Conservation (phyloP, 169 alveolate genomes). For the Miamiensis avidus region DNA sequence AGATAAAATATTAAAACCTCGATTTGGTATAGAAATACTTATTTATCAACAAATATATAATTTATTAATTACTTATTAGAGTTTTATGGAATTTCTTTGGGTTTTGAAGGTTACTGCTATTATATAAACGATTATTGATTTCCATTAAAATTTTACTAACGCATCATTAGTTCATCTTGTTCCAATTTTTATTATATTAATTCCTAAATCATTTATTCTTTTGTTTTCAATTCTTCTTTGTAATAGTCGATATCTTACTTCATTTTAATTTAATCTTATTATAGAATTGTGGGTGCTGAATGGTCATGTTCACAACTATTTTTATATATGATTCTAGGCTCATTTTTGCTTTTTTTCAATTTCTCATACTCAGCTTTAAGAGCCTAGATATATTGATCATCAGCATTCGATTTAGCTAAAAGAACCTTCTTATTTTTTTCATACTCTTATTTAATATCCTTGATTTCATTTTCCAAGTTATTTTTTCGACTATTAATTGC, state of each 20-base stretch:
- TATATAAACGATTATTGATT: not conserved
- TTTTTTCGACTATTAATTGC: constrained; percentile 27
- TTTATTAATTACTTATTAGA: too few species aligned
- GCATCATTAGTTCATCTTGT: constrained; percentile 5
- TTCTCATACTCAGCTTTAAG: constrained; percentile 25
- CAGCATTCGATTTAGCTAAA: constrained; percentile 20
- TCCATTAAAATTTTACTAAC: not conserved
- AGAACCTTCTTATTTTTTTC: constrained; percentile 34
- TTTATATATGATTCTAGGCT: constrained; percentile 26
- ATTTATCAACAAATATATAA: too few species aligned
- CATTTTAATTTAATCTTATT: constrained; percentile 14
- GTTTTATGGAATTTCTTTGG: too few species aligned
- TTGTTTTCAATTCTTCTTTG: constrained; percentile 19
- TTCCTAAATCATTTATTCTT: constrained; percentile 34
- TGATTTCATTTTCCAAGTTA: constrained; percentile 31
- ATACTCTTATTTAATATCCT: constrained; percentile 28
- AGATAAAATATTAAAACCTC: too few species aligned
- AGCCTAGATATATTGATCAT: constrained; percentile 29
- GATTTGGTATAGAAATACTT: too few species aligned
- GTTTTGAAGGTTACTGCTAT: not conserved
- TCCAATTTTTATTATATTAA: constrained; percentile 24
- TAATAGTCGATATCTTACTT: constrained; percentile 5
- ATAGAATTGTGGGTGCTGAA: not conserved
- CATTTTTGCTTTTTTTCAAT: constrained; percentile 13
- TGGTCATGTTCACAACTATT: constrained; percentile 9